phyloP scores from a whole-genome alignment of 2,329 filamentous ascomycete species.

The Penicillium sp. region DNA sequence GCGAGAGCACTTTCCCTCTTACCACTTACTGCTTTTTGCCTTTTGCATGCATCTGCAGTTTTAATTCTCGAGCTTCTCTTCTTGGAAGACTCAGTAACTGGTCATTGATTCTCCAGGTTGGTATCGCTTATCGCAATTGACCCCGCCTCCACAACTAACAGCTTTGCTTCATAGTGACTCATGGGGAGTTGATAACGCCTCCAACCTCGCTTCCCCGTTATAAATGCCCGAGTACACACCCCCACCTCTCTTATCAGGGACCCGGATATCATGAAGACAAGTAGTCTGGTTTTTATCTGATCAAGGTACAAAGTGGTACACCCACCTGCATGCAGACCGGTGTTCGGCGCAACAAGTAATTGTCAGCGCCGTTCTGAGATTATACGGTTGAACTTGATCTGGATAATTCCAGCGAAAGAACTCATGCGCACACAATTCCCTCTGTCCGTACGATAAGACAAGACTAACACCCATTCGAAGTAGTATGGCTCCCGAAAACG shows the following conservation, averaged over 20 bases:
- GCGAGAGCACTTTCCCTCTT: constrained; percentile 12
- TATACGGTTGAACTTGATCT: constrained; percentile 49
- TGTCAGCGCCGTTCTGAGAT: constrained; percentile 39
- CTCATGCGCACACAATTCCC: constrained; percentile 37
- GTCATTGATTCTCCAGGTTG: constrained; percentile 2
- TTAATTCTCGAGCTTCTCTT: neutral
- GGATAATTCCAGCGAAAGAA: constrained; percentile 49
- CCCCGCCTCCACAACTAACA: constrained; percentile 2
- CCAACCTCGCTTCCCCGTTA: neutral
- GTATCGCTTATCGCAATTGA: neutral
- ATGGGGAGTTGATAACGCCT: constrained; percentile 7
- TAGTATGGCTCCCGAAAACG: constrained; percentile 35
- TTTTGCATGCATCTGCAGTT: neutral
- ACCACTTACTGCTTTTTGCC: neutral
- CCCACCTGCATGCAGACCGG: constrained; percentile 43
- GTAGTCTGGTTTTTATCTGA: constrained; percentile 41
- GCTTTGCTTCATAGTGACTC: constrained; percentile 20
- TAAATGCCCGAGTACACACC: constrained; percentile 27
- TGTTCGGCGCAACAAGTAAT: constrained; percentile 33
- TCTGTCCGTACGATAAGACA: neutral
- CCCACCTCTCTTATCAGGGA: constrained; percentile 18
- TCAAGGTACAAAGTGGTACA: constrained; percentile 44
- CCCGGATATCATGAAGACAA: constrained; percentile 39
- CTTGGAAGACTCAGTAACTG: neutral
- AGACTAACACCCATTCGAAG: constrained; percentile 21